Percentiles rank a stretch among this genome's conserved stretches.
Conservation (phyloP, 306 rosid genomes). For the Malus asiatica region DNA sequence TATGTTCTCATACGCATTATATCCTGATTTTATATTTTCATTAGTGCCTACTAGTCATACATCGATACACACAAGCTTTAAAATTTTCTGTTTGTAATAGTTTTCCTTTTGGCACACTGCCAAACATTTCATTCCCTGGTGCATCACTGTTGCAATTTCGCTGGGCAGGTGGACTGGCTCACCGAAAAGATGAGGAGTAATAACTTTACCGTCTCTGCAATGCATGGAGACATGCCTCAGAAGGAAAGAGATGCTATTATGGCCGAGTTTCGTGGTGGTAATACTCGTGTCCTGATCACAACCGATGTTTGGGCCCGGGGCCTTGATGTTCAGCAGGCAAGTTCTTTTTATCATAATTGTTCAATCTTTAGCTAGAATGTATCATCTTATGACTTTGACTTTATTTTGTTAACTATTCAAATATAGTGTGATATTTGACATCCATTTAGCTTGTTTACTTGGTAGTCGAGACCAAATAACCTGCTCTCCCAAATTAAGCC, state of each 20-base stretch:
- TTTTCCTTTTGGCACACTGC: not conserved
- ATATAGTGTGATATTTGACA: not conserved
- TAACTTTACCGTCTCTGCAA: slow-evolving; percentile 87
- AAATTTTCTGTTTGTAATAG: not conserved
- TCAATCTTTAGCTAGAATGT: not conserved
- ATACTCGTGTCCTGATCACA: slow-evolving; percentile 89
- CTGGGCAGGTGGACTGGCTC: slow-evolving; percentile 90
- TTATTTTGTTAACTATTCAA: not conserved
- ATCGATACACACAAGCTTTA: not conserved
- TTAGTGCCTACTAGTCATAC: not conserved
- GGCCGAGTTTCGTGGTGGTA: slow-evolving; percentile 83
- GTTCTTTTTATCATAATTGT: slow-evolving; percentile 11
- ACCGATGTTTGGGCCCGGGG: slow-evolving; percentile 99
- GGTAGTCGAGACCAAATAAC: not conserved
- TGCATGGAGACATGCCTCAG: slow-evolving; percentile 99
- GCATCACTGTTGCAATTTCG: not conserved
- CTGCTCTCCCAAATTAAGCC: not conserved
- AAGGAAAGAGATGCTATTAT: slow-evolving; percentile 94
- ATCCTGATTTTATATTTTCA: not conserved
- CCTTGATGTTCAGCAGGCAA: slow-evolving; percentile 96
- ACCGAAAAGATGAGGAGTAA: slow-evolving; percentile 94
- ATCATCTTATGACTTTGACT: not conserved
- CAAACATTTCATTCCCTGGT: not conserved
- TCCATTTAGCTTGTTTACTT: not conserved
- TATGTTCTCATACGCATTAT: not conserved